phyloP scores from a whole-genome alignment of 2,329 filamentous ascomycete species.

The Ceratocystis destructans region DNA sequence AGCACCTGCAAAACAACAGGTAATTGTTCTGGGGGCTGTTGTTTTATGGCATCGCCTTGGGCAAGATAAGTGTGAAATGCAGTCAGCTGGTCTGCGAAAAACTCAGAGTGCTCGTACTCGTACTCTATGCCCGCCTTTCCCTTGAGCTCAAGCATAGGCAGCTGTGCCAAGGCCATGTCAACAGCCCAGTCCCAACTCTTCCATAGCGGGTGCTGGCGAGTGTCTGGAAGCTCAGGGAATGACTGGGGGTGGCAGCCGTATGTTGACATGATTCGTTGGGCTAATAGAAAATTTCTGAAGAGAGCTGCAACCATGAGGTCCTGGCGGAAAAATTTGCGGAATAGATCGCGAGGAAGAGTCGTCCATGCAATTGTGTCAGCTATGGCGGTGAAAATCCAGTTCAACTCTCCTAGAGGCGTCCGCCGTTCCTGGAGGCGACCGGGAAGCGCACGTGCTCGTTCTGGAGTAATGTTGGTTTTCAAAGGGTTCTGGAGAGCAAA shows the following conservation, averaged over 20 bases:
- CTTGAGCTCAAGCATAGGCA: slow-evolving; percentile 71
- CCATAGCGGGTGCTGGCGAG: slow-evolving; percentile 89
- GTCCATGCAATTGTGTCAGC: slow-evolving; percentile 99
- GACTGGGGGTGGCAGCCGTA: slow-evolving; percentile 94
- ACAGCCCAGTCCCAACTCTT: slow-evolving; percentile 95
- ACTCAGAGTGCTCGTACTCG: slow-evolving; percentile 85
- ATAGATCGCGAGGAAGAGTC: slow-evolving; percentile 72
- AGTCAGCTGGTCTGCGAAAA: slow-evolving; percentile 93
- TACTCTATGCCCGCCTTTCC: slow-evolving; percentile 63
- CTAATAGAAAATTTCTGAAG: slow-evolving; percentile 89
- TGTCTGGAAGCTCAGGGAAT: slow-evolving; percentile 81
- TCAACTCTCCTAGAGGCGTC: slow-evolving; percentile 87
- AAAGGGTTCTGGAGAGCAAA: slow-evolving; percentile 87
- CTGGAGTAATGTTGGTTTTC: slow-evolving; percentile 54
- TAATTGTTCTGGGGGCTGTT: slow-evolving; percentile 83
- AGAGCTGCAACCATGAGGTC: slow-evolving; percentile 98
- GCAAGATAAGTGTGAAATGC: slow-evolving; percentile 93
- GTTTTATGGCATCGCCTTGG: slow-evolving; percentile 64
- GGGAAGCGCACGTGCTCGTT: slow-evolving; percentile 77
- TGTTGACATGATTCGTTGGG: slow-evolving; percentile 88
- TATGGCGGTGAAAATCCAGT: slow-evolving; percentile 99
- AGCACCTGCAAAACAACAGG: slow-evolving; percentile 93
- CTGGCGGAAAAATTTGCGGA: slow-evolving; percentile 93
- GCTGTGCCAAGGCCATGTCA: slow-evolving; percentile 81
- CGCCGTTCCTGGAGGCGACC: slow-evolving; percentile 83